phyloP scores from a whole-genome alignment of 768 basidiomycete genomes.

The Pleurotus cornucopiae region DNA sequence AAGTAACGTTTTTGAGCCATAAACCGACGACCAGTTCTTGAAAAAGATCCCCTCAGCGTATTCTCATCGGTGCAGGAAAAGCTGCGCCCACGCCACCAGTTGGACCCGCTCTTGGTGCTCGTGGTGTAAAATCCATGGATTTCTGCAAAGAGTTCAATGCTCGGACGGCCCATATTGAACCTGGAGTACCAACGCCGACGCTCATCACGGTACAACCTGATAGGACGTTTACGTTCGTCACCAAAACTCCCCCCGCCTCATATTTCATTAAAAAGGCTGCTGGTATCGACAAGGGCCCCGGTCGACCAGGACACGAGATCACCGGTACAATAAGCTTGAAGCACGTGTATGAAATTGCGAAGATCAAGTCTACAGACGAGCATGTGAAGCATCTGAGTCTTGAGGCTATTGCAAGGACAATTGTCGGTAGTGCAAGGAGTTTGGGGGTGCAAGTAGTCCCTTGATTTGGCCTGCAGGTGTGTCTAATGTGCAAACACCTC shows the following conservation, averaged over 20 bases:
- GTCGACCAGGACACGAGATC: conserved; percentile 72
- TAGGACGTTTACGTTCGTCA: conserved; percentile 89
- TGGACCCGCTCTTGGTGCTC: conserved; percentile 94
- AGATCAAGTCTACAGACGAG: conserved; percentile 90
- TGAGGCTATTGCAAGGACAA: conserved; percentile 83
- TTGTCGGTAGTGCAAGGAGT: conserved; percentile 85
- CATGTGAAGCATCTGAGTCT: conserved; percentile 83
- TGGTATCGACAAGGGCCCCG: conserved; percentile 87
- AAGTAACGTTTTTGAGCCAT: conserved; percentile 19
- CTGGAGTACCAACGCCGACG: conserved; percentile 88
- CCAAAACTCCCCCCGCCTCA: conserved; percentile 85
- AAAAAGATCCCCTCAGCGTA: conserved; percentile 44
- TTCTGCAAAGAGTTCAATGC: conserved; percentile 99
- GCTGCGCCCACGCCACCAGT: conserved; percentile 95
- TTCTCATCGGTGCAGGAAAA: conserved; percentile 89
- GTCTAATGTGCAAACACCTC: neutral
- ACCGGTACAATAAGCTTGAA: conserved; percentile 87
- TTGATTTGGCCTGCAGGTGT: conserved; percentile 33
- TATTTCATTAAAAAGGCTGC: conserved; percentile 91
- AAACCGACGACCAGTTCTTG: conserved; percentile 9
- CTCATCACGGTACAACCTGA: conserved; percentile 91
- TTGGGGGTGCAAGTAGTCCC: conserved; percentile 89
- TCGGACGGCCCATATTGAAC: conserved; percentile 83
- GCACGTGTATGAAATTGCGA: conserved; percentile 98
- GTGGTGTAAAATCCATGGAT: conserved; percentile 99